Conservation (phyloP, 2,329 filamentous ascomycete species). For the Ascochyta lentis region DNA sequence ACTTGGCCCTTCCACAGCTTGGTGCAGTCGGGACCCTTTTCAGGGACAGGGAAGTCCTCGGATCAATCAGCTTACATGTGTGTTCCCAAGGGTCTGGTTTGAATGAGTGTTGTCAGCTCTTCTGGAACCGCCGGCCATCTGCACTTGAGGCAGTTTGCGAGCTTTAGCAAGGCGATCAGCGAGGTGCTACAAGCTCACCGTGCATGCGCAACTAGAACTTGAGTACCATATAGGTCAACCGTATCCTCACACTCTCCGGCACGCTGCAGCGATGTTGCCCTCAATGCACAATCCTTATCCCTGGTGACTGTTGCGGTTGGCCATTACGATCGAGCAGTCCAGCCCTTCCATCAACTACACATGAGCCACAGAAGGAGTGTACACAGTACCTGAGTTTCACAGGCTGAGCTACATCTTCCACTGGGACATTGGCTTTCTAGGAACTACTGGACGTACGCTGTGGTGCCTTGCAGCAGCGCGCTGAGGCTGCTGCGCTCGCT, state of each 20-base stretch:
- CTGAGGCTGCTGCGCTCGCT: neutral
- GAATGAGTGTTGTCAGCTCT: neutral
- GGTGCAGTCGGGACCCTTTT: neutral
- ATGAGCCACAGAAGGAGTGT: neutral
- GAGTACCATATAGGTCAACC: neutral
- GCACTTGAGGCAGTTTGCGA: slow-evolving; percentile 33
- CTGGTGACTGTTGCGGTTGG: neutral
- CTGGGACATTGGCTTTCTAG: neutral
- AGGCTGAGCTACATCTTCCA: neutral
- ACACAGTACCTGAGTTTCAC: too few relatives aligned
- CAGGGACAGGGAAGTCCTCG: too few relatives aligned
- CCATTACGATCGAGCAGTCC: neutral
- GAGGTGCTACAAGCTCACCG: slow-evolving; percentile 8
- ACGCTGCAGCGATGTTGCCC: neutral
- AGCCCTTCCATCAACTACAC: neutral
- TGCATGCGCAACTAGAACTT: neutral
- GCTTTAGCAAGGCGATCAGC: slow-evolving; percentile 20
- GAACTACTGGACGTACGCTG: neutral
- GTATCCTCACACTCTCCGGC: neutral
- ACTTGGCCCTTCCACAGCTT: neutral
- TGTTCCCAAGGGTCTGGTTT: neutral
- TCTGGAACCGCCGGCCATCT: slow-evolving; percentile 1
- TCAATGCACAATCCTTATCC: neutral
- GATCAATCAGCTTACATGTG: neutral
- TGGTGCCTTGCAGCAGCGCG: neutral